Evolutionary conservation across 1,284 basidiomycete species (phyloP).

Genomic region (Ustilago esculenta): DNA sequence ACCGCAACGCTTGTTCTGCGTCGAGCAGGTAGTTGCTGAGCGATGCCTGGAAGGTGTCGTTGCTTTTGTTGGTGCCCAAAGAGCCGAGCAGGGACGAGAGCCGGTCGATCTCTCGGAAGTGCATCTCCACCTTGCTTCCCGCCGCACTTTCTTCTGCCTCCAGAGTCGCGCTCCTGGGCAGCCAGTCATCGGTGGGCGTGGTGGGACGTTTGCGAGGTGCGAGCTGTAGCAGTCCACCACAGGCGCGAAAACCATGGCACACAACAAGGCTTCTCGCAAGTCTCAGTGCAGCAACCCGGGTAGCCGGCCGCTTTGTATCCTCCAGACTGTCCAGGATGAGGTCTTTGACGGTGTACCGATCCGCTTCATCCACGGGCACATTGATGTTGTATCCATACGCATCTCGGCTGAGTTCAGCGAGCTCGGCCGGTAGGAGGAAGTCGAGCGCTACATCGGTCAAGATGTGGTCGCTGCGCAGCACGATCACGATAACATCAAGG

Average conservation of each 20-base stretch:
- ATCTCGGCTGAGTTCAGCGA: background rate
- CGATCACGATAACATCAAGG: slow-evolving; percentile 73
- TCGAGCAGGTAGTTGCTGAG: slow-evolving; percentile 76
- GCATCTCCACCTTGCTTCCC: slow-evolving; percentile 17
- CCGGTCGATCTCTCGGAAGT: slow-evolving; percentile 39
- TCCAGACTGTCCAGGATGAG: slow-evolving; percentile 52
- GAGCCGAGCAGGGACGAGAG: slow-evolving; percentile 31
- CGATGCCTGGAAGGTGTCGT: slow-evolving; percentile 27
- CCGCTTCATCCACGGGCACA: slow-evolving; percentile 24
- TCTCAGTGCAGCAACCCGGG: slow-evolving; percentile 46
- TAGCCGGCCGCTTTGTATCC: slow-evolving; percentile 14
- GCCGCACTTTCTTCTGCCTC: background rate
- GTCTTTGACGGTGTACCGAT: slow-evolving; percentile 53
- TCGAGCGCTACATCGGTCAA: slow-evolving; percentile 54
- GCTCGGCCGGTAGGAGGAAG: slow-evolving; percentile 30
- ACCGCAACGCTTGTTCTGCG: slow-evolving; percentile 72
- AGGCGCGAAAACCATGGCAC: slow-evolving; percentile 48
- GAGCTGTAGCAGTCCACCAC: slow-evolving; percentile 24
- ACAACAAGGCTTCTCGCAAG: slow-evolving; percentile 48
- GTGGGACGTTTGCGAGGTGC: slow-evolving; percentile 11
- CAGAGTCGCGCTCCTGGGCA: background rate
- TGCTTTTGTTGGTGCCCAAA: slow-evolving; percentile 11
- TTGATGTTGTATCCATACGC: slow-evolving; percentile 14
- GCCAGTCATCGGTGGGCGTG: slow-evolving; percentile 12
- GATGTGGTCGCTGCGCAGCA: slow-evolving; percentile 50